Evolutionary conservation across 768 basidiomycete species (phyloP).

Genomic region (Naganishia antarctica): DNA sequence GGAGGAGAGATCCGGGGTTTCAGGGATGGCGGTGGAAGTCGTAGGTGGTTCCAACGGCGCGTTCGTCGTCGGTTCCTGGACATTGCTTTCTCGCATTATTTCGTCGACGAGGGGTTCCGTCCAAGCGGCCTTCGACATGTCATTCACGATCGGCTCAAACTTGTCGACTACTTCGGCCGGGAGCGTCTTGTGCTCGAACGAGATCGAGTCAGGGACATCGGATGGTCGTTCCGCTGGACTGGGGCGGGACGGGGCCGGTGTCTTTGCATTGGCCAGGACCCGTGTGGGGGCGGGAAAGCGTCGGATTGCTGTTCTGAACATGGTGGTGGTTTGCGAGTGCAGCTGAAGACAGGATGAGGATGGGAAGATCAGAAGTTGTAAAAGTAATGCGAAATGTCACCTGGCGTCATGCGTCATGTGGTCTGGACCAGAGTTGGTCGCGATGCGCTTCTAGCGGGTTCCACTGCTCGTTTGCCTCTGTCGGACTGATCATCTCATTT

Average conservation of each 20-base stretch:
- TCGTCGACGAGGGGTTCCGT: not conserved
- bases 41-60: slow-evolving; percentile 17
- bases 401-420: not conserved
- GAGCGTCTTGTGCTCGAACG: slow-evolving; percentile 25
- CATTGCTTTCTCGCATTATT: too few species aligned
- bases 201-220: slow-evolving; percentile 30
- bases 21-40: slow-evolving; percentile 17
- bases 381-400: not conserved
- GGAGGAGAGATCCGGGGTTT: slow-evolving; percentile 33
- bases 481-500: too few species aligned
- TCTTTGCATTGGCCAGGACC: not conserved
- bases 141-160: slow-evolving; percentile 27
- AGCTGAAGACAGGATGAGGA: not conserved
- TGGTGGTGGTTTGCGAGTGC: slow-evolving; percentile 23
- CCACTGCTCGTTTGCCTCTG: too few species aligned
- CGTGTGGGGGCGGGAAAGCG: slow-evolving; percentile 19
- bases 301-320: slow-evolving; percentile 30
- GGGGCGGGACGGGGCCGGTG: not conserved
- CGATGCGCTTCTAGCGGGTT: slow-evolving; percentile 14
- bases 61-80: too few species aligned
- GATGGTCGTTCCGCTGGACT: slow-evolving; percentile 42
- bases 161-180: slow-evolving; percentile 31
- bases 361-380: not conserved
- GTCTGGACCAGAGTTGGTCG: not conserved
- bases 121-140: slow-evolving; percentile 13